phyloP scores from a whole-genome alignment of 805 yeast species.

The Wickerhamiella australiensis region DNA sequence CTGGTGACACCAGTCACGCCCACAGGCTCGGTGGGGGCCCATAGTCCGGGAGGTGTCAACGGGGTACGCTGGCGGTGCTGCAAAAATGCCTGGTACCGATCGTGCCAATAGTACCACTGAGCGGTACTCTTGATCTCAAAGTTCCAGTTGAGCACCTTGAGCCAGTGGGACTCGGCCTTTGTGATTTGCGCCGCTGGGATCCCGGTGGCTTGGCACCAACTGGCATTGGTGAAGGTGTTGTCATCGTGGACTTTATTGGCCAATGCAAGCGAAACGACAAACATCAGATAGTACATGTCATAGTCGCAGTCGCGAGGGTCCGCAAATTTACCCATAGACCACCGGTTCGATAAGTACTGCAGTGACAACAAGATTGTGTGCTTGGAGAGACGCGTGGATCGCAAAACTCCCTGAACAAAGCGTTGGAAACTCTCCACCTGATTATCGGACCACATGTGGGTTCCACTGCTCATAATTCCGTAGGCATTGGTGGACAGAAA shows the following conservation, averaged over 20 bases:
- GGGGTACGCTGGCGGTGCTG: neutral
- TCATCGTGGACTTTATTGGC: slow-evolving; percentile 95
- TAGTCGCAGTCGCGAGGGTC: slow-evolving; percentile 25
- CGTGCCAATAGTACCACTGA: slow-evolving; percentile 9
- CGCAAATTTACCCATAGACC: slow-evolving; percentile 31
- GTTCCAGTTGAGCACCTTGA: slow-evolving; percentile 22
- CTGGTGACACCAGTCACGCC: too few species aligned
- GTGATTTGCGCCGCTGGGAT: slow-evolving; percentile 51
- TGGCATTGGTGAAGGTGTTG: slow-evolving; percentile 85
- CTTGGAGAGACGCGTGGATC: slow-evolving; percentile 79
- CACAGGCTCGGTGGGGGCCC: neutral
- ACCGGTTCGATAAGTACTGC: slow-evolving; percentile 61
- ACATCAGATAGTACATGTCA: slow-evolving; percentile 34
- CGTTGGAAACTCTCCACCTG: slow-evolving; percentile 42
- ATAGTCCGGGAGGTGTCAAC: neutral
- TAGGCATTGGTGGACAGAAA: slow-evolving; percentile 65
- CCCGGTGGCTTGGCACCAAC: slow-evolving; percentile 96
- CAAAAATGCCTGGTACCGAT: slow-evolving; percentile 3
- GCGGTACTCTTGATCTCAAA: slow-evolving; percentile 3
- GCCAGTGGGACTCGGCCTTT: slow-evolving; percentile 58
- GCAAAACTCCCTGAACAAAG: slow-evolving; percentile 54
- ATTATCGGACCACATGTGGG: slow-evolving; percentile 20
- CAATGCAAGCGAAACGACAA: slow-evolving; percentile 60
- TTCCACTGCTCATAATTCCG: slow-evolving; percentile 33
- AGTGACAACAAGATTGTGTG: slow-evolving; percentile 69